These are phyloP conservation scores for Drechmeria coniospora DNA, from an alignment of 2,329 filamentous ascomycete species.

Conservation along the genomic window DNA sequence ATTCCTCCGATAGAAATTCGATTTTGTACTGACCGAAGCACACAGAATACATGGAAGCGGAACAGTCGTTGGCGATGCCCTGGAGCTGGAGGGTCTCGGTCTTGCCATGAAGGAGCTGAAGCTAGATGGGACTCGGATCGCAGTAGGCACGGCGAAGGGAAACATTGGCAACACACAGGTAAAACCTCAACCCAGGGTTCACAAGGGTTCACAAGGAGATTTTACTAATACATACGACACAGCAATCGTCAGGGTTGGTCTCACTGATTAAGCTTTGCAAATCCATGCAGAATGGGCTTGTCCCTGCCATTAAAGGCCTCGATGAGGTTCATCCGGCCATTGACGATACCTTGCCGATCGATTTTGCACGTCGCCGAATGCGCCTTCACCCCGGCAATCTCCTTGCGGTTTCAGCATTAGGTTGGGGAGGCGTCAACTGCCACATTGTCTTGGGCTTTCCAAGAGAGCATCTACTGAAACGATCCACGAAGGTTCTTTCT, in stretches of 20 bases:
- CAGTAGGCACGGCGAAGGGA: slow-evolving; percentile 3
- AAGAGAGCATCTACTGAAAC: too few species aligned
- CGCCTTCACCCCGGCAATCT: neutral
- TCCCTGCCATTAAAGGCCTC: slow-evolving; percentile 1
- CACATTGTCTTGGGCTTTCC: slow-evolving; percentile 27
- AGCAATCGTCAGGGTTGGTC: slow-evolving; percentile 3
- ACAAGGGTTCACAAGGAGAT: too few species aligned
- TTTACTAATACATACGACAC: too few species aligned
- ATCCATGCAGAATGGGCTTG: slow-evolving; percentile 1
- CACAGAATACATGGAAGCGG: slow-evolving; percentile 3
- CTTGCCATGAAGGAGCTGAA: slow-evolving; percentile 1
- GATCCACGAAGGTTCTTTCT: too few species aligned
- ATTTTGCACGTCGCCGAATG: neutral
- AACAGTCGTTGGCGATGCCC: slow-evolving; percentile 3
- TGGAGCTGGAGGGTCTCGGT: slow-evolving; percentile 2
- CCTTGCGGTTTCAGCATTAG: slow-evolving; percentile 19
- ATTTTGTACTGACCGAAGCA: too few species aligned
- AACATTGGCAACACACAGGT: slow-evolving; percentile 3
- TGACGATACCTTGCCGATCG: neutral
- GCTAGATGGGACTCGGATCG: neutral
- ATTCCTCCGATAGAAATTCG: too few species aligned
- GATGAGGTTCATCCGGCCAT: neutral
- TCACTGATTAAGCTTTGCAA: slow-evolving; percentile 4
- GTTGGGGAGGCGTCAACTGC: slow-evolving; percentile 30
- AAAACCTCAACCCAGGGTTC: neutral